Conservation (phyloP, 495 filamentous ascomycete species). For the Emericellopsis terricola region DNA sequence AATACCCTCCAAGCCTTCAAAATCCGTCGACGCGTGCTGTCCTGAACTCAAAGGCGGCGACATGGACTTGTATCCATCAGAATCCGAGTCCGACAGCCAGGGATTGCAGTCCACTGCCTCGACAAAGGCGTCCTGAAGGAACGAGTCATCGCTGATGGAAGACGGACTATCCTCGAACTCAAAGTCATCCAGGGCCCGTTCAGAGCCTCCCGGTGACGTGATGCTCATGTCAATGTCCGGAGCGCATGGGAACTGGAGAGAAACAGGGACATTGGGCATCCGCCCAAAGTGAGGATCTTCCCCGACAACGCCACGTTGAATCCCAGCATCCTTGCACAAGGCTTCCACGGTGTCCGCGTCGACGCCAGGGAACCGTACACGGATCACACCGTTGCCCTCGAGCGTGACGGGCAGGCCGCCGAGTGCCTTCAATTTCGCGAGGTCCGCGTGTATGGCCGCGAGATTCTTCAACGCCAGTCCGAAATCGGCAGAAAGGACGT, state of each 20-base stretch:
- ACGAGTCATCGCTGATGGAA: conserved; percentile 12
- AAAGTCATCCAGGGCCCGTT: conserved; percentile 19
- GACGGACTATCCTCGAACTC: conserved; percentile 22
- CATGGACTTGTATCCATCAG: conserved; percentile 35
- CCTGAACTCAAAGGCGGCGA: conserved; percentile 20
- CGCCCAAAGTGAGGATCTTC: conserved; percentile 62
- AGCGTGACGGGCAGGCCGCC: conserved; percentile 73
- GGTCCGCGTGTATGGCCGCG: conserved; percentile 58
- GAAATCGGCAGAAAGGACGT: conserved; percentile 75
- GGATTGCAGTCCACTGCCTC: conserved; percentile 24
- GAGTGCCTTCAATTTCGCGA: conserved; percentile 53
- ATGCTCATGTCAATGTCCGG: conserved; percentile 29
- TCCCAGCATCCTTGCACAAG: conserved; percentile 71
- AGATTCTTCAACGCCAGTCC: conserved; percentile 73
- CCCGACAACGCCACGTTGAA: conserved; percentile 53
- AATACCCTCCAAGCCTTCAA: conserved; percentile 72
- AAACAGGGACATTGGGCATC: conserved; percentile 45
- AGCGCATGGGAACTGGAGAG: conserved; percentile 73
- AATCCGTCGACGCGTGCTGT: conserved; percentile 31
- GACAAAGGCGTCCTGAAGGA: conserved; percentile 14
- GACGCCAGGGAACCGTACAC: conserved; percentile 81
- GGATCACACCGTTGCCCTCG: conserved; percentile 37
- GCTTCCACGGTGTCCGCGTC: conserved; percentile 68
- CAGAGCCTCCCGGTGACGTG: conserved; percentile 33
- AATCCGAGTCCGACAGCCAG: conserved; percentile 23